Conservation (phyloP, 2,329 filamentous ascomycete genomes). For the Alternaria sp. region DNA sequence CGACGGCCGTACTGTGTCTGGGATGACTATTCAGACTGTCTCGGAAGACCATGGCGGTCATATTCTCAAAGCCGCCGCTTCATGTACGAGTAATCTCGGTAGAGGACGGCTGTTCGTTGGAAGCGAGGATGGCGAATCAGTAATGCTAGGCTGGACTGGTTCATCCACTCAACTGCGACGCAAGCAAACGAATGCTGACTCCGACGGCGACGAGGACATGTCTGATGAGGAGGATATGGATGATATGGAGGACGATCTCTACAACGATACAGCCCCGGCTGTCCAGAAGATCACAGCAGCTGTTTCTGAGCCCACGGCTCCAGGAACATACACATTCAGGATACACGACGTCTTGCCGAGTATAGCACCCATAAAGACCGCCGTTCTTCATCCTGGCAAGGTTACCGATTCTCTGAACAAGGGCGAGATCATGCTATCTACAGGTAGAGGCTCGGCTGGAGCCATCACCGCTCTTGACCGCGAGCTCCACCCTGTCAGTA, state of each 20-base stretch:
- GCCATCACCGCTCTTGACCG: slow-evolving; percentile 78
- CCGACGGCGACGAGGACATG: slow-evolving; percentile 56
- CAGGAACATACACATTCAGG: slow-evolving; percentile 73
- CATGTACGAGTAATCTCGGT: slow-evolving; percentile 73
- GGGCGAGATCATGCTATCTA: slow-evolving; percentile 62
- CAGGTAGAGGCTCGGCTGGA: slow-evolving; percentile 70
- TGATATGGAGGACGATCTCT: slow-evolving; percentile 66
- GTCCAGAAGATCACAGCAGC: slow-evolving; percentile 50
- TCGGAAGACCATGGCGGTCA: slow-evolving; percentile 67
- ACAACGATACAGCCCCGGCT: slow-evolving; percentile 63
- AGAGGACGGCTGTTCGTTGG: slow-evolving; percentile 80
- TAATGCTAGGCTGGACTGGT: slow-evolving; percentile 77
- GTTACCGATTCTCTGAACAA: slow-evolving; percentile 30
- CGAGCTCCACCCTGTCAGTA: slow-evolving; percentile 75
- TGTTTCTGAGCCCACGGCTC: slow-evolving; percentile 53
- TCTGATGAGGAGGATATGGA: slow-evolving; percentile 64
- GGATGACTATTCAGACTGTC: slow-evolving; percentile 75
- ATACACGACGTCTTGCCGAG: slow-evolving; percentile 79
- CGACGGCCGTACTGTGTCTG: slow-evolving; percentile 90
- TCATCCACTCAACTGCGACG: slow-evolving; percentile 65
- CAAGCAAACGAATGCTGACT: slow-evolving; percentile 68
- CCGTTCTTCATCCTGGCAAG: slow-evolving; percentile 66
- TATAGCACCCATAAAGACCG: slow-evolving; percentile 78
- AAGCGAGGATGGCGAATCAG: slow-evolving; percentile 81
- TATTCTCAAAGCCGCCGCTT: slow-evolving; percentile 67